Evolutionary conservation across 345 rosid species (phyloP).

Genomic region (Eutrema japonicum): DNA sequence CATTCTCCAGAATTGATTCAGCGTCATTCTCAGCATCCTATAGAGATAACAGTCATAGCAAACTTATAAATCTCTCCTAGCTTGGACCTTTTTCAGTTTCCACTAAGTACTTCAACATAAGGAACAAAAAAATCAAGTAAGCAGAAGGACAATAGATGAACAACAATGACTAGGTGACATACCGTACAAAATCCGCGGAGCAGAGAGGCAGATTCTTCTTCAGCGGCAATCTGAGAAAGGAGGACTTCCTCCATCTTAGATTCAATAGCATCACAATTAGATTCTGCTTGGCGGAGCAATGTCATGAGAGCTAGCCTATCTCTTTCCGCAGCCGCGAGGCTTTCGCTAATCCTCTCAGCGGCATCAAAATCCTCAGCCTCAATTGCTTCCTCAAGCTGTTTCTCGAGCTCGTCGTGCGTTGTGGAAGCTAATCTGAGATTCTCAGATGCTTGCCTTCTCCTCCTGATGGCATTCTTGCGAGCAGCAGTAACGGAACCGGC

Average conservation of each 20-base stretch:
- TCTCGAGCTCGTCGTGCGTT: conserved; percentile 59
- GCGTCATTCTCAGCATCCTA: conserved; percentile 72
- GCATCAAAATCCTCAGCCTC: conserved; percentile 88
- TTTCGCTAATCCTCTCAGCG: conserved; percentile 77
- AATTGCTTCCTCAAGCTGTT: conserved; percentile 74
- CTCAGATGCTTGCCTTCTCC: conserved; percentile 69
- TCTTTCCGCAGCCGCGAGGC: conserved; percentile 62
- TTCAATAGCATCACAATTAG: conserved; percentile 65
- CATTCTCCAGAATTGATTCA: conserved; percentile 52
- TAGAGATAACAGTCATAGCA: background rate
- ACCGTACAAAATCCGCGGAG: conserved; percentile 64
- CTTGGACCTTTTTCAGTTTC: too few species aligned
- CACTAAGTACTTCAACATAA: too few species aligned
- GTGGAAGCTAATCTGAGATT: conserved; percentile 58
- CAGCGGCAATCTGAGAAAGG: conserved; percentile 63
- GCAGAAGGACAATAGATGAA: background rate
- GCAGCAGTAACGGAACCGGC: conserved; percentile 60
- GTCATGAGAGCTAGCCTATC: conserved; percentile 52
- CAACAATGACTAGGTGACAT: conserved; percentile 23
- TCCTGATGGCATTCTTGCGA: conserved; percentile 64
- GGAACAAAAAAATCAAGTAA: too few species aligned
- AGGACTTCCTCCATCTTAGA: conserved; percentile 66
- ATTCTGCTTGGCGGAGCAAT: conserved; percentile 64
- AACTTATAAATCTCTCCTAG: conserved; percentile 5
- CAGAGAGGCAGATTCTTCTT: conserved; percentile 71